Evolutionary conservation across 1,139 yeast genomes (phyloP), one percentile per base, ranked within the genome.

Genomic region (Wickerhamomyces sp.): DNA sequence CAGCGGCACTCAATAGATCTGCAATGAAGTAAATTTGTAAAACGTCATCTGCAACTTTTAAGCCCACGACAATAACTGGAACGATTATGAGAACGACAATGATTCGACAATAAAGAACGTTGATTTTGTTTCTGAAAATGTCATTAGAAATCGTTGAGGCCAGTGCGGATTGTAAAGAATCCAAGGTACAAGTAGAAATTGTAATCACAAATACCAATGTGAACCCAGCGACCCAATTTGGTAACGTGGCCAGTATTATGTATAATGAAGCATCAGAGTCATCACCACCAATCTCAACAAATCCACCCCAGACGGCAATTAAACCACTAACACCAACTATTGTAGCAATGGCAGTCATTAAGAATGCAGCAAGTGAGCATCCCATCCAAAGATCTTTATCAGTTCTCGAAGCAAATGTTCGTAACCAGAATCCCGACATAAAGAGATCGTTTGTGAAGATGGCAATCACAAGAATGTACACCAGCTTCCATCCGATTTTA

Each of bases 71-170:
- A 44, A 90, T 79, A 34, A 85, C 81, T 11, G 97, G 98, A 29
- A 85, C 78, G 79, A 90, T 87, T 46, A 88, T 77, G 6, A 86
- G 43, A 31, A 86, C 74, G 26, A 89, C 96, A 56, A 88, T 66
- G n/a, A 68, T 69, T 62, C 98, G 80, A 39, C 83, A 80, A 66
- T 79, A 88, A 41, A 79, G 59, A 51, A 83, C 67, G 36, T 81
- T 77, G 45, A 89, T 72, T 59, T 77, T 84, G 71, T 91, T 91
- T 61, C 96, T 76, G 73, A 90, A 90, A 30, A 90, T 58, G 66
- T 91, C 97, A 61, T 90, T 91, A 36, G 96, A 89, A 45, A 91
- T 78, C 2, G 95, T 81, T 13, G 97, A 87, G 0, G 89, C 89
- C 75, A 88, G 75, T 11, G 95, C 96, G 43, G 95, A 84, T 63